Base-by-base conservation (phyloP, 495 filamentous ascomycete genomes). In the Neurospora pannonica region DNA sequence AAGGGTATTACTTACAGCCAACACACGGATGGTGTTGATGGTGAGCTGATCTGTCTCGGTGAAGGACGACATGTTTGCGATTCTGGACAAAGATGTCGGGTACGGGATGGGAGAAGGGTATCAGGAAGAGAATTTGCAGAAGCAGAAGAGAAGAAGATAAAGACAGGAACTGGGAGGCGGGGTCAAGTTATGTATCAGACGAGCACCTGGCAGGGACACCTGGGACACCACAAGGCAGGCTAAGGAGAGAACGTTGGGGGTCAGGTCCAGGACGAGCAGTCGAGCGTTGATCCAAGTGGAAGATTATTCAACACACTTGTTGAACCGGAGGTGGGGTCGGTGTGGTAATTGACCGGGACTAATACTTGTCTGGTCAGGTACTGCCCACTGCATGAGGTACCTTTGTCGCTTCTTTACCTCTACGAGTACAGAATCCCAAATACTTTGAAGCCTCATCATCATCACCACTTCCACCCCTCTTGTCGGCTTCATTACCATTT, bases 11-110 rank as follows among this genome's bases (percentile, higher is more conserved):
- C 93, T 82, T 92, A 99, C 96, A 77, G 96, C 95, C 78, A 99
- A 90, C 79, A 94, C 81, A 82, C 97, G 94, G 86, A 98, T 98
- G 82, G 95, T 97, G 92, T 98, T 98, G 85, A 99, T 92, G 79
- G 92, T 92, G 83, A 94, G 89, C 87, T 91, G 86, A 83, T 99
- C 96, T 79, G 89, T 80, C 79, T 99, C 91, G 78, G 86, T 87
- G 88, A 91, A 97, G 86, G 89, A 67, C 54, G 54, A 90, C 96
- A 99, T 99, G 85, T 86, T 97, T 84, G 83, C 85, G 82, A 72
- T 76, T 77, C 71, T 81, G 78, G 75, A 74, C 69, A 74, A 74
- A 34, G 38, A 74, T 71, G 62, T 75, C 54, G 54, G 72, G 73
- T 71, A 60, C 72, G 67, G 60, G 72, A 73, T 74, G 74, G 75